Percentiles rank a stretch among this genome's conserved stretches.
Evolutionary conservation across 2,329 filamentous ascomycete genomes (phyloP).

Genomic region (Fusarium hostae): DNA sequence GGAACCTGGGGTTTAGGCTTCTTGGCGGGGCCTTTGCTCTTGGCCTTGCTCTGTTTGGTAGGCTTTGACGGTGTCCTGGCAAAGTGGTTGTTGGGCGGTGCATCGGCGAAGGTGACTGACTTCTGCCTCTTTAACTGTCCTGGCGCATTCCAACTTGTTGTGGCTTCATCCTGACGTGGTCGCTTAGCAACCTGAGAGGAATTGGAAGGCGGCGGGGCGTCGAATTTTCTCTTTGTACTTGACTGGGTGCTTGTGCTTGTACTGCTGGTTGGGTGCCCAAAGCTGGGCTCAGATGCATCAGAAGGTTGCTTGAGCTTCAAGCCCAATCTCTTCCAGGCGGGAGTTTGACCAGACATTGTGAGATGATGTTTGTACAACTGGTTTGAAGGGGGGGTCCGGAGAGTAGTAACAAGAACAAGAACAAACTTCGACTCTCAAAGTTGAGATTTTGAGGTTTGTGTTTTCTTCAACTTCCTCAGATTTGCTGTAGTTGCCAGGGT

Average conservation of each 20-base stretch:
- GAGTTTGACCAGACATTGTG: constrained; percentile 61
- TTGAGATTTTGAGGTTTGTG: constrained; percentile 7
- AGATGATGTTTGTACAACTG: constrained; percentile 22
- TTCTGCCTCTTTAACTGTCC: constrained; percentile 55
- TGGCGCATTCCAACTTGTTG: constrained; percentile 42
- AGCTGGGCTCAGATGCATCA: constrained; percentile 48
- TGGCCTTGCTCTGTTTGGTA: constrained; percentile 46
- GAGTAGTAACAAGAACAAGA: not conserved
- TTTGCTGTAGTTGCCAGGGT: constrained; percentile 37
- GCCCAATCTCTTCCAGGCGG: constrained; percentile 72
- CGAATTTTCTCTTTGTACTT: constrained; percentile 55
- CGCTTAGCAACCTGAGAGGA: constrained; percentile 49
- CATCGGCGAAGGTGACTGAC: constrained; percentile 62
- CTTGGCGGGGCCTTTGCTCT: constrained; percentile 53
- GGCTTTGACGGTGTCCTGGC: constrained; percentile 50
- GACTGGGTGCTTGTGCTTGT: constrained; percentile 44
- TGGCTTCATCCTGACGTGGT: constrained; percentile 48
- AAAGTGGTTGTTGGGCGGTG: constrained; percentile 46
- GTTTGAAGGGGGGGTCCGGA: not conserved
- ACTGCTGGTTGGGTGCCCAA: constrained; percentile 53
- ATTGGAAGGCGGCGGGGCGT: constrained; percentile 49
- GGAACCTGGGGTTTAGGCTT: constrained; percentile 53
- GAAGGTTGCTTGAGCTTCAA: constrained; percentile 66
- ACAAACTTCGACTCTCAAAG: not conserved
- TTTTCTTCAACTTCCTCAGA: constrained; percentile 27